These are phyloP conservation scores for Thermothielavioides terrestris DNA, from an alignment of 495 filamentous ascomycete genomes.

Conservation along the genomic window DNA sequence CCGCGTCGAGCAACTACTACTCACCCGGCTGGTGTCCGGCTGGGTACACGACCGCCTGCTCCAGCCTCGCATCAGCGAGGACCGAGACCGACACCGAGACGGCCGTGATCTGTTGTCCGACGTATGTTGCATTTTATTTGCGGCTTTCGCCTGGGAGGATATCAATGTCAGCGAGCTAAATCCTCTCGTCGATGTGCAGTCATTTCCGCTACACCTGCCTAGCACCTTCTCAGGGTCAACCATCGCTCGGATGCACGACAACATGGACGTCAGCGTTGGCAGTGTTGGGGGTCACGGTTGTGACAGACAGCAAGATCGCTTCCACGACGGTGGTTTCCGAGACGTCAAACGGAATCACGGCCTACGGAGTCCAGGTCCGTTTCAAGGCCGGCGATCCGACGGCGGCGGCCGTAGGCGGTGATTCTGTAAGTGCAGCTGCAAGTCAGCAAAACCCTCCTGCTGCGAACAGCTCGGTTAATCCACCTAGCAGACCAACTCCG, in stretches of 20 bases:
- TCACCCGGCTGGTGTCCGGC: conserved; percentile 25
- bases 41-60: conserved; percentile 27
- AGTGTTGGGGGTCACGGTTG: conserved; percentile 11
- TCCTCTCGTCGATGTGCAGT: conserved; percentile 2
- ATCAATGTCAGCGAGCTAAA: neutral
- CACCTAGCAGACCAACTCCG: neutral
- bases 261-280: conserved; percentile 9
- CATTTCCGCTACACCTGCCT: conserved; percentile 17
- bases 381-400: conserved; percentile 12
- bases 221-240: neutral
- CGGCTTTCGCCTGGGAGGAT: neutral
- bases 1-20: conserved; percentile 25
- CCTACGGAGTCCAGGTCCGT: conserved; percentile 23
- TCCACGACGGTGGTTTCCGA: conserved; percentile 8
- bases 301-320: conserved; percentile 10
- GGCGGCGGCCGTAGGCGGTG: neutral
- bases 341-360: conserved; percentile 15
- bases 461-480: neutral
- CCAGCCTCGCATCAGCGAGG: conserved; percentile 7
- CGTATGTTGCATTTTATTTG: conserved; percentile 11
- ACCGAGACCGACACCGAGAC: conserved; percentile 17
- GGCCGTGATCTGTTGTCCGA: conserved; percentile 24
- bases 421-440: conserved; percentile 1
- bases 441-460: neutral
- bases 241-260: conserved; percentile 19